Percentiles rank a stretch among this genome's conserved stretches.
Evolutionary conservation across 768 basidiomycete species (phyloP).

Genomic region (Amanita thiersii): DNA sequence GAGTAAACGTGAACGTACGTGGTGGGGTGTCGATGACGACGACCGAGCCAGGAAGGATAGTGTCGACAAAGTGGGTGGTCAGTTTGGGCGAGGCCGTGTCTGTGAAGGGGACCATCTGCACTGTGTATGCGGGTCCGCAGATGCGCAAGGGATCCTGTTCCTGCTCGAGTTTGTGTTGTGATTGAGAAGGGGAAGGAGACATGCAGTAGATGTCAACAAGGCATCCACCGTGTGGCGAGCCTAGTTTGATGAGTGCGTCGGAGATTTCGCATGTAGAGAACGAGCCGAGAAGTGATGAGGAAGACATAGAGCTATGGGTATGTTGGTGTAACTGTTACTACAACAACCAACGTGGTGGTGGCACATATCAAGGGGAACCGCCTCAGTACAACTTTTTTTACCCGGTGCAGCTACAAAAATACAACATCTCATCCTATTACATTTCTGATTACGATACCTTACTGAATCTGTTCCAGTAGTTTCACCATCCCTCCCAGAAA

Average conservation of each 20-base stretch:
- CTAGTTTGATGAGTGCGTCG: constrained; percentile 81
- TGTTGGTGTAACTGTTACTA: not conserved
- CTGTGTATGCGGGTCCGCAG: constrained; percentile 83
- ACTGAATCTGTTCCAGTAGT: constrained; percentile 4
- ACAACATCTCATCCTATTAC: no score
- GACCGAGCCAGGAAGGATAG: constrained; percentile 52
- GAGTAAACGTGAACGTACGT: constrained; percentile 45
- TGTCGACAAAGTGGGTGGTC: constrained; percentile 76
- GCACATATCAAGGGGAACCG: no score
- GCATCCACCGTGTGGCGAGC: constrained; percentile 61
- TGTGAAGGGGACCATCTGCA: constrained; percentile 63
- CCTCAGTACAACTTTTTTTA: no score
- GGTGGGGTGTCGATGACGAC: constrained; percentile 71
- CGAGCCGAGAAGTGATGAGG: constrained; percentile 17
- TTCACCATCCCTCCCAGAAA: constrained; percentile 5
- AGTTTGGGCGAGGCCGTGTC: constrained; percentile 57
- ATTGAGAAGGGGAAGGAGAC: constrained; percentile 30
- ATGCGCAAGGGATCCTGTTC: constrained; percentile 26
- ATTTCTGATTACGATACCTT: not conserved
- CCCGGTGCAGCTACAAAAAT: no score
- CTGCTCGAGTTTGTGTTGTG: no score
- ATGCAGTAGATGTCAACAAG: constrained; percentile 69
- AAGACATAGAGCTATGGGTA: not conserved
- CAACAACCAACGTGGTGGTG: no score
- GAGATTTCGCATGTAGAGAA: constrained; percentile 81